Percentiles rank a stretch among this genome's conserved stretches.
Evolutionary conservation across 2,329 filamentous ascomycete genomes (phyloP).

Genomic region (Plectosphaerella sp.): DNA sequence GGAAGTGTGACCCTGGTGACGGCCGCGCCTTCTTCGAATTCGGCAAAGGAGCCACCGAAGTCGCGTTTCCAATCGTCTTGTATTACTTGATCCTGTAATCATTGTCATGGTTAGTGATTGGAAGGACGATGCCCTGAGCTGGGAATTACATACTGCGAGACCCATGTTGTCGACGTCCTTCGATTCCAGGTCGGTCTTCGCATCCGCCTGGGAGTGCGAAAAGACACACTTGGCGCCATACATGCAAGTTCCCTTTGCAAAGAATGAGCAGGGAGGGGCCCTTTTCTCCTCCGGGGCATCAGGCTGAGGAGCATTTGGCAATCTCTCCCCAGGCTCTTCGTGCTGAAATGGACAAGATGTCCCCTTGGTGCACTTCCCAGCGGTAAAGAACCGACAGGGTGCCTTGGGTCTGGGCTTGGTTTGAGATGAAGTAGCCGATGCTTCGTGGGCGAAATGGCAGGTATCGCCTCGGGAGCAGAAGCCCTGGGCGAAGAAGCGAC

Average conservation of each 20-base stretch:
- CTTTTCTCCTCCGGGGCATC: too few relatives aligned
- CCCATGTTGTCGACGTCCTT: neutral
- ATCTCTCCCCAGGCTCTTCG: neutral
- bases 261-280: too few relatives aligned
- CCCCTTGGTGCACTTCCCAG: neutral
- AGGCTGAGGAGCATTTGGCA: neutral
- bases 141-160: neutral
- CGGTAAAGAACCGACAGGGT: neutral
- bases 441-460: neutral
- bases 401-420: neutral
- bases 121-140: neutral
- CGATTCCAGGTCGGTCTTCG: too few relatives aligned
- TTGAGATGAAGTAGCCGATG: neutral
- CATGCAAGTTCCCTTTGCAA: too few relatives aligned
- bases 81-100: neutral
- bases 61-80: neutral
- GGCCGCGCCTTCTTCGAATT: slow-evolving; percentile 16
- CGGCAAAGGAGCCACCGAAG: neutral
- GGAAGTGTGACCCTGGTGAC: slow-evolving; percentile 21
- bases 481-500: neutral
- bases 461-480: neutral
- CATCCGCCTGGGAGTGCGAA: too few relatives aligned
- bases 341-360: neutral
- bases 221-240: too few relatives aligned
- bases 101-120: neutral